Evolutionary conservation across 306 rosid species (phyloP).

Genomic region (Trifolium dubium): DNA sequence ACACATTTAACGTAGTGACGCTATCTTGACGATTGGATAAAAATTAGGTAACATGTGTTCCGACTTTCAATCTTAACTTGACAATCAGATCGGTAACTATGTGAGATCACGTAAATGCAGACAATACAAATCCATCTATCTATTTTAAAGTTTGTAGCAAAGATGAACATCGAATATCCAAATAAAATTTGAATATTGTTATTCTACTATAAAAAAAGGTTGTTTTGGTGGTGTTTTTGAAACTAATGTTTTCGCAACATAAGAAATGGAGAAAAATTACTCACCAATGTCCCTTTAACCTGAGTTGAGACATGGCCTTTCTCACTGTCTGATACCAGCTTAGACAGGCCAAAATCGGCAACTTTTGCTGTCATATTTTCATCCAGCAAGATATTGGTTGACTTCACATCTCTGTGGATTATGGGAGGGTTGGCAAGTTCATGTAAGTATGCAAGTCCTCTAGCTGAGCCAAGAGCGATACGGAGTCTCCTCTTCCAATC

Average conservation of each 20-base stretch:
- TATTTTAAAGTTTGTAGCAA: slow-evolving; percentile 2
- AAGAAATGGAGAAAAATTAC: slow-evolving; percentile 32
- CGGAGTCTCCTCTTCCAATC: slow-evolving; percentile 99
- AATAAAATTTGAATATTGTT: slow-evolving; percentile 6
- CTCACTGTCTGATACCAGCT: slow-evolving; percentile 70
- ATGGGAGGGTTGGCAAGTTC: slow-evolving; percentile 98
- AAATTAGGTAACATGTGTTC: not conserved
- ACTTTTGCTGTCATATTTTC: slow-evolving; percentile 86
- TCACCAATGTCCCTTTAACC: slow-evolving; percentile 93
- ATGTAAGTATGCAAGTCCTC: slow-evolving; percentile 95
- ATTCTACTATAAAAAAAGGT: not conserved
- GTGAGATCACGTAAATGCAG: not conserved
- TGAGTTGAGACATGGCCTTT: slow-evolving; percentile 94
- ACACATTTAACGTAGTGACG: not conserved
- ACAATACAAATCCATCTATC: not conserved
- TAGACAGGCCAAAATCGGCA: slow-evolving; percentile 97
- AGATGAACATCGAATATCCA: slow-evolving; percentile 22
- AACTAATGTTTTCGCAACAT: not conserved
- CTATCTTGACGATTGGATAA: not conserved
- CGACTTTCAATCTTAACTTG: too few species aligned
- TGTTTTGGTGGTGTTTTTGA: too few species aligned
- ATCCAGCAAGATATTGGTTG: slow-evolving; percentile 80
- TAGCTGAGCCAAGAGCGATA: slow-evolving; percentile 86
- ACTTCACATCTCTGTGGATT: slow-evolving; percentile 91
- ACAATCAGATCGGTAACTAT: not conserved